phyloP scores from a whole-genome alignment of 805 yeast genomes.

The Lipomyces japonicus region DNA sequence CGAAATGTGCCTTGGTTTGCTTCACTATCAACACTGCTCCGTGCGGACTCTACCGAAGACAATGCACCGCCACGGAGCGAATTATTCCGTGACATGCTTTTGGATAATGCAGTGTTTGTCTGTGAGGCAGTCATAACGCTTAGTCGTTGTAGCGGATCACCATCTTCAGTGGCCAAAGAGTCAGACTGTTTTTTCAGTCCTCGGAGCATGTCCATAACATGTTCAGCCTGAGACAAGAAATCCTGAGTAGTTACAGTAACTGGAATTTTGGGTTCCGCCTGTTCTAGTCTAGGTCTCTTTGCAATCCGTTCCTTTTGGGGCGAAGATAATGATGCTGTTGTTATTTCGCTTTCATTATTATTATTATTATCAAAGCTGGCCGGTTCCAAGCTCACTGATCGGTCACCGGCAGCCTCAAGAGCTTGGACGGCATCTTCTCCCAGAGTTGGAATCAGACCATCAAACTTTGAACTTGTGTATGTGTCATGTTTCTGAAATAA shows the following conservation, averaged over 20 bases:
- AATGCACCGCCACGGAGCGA: neutral
- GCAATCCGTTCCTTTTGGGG: slow-evolving; percentile 23
- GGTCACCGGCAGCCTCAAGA: neutral
- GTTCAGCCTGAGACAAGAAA: slow-evolving; percentile 33
- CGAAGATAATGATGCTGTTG: slow-evolving; percentile 2
- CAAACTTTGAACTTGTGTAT: slow-evolving; percentile 31
- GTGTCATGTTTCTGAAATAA: slow-evolving; percentile 34
- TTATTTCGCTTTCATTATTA: slow-evolving; percentile 3
- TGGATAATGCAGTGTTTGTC: neutral
- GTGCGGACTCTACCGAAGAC: neutral
- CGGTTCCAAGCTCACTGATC: neutral
- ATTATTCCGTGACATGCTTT: too few relatives aligned
- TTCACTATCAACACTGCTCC: neutral
- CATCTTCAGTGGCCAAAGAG: slow-evolving; percentile 13
- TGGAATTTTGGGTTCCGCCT: neutral
- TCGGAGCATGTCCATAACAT: slow-evolving; percentile 30
- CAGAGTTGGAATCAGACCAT: slow-evolving; percentile 27
- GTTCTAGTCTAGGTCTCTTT: slow-evolving; percentile 17
- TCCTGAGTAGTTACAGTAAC: slow-evolving; percentile 27
- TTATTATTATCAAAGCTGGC: neutral
- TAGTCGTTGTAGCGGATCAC: slow-evolving; percentile 17
- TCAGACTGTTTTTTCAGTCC: slow-evolving; percentile 13
- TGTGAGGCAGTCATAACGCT: slow-evolving; percentile 18
- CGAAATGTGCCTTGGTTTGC: neutral
- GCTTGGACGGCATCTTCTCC: slow-evolving; percentile 4